A percentile compares a stretch with the other conserved stretches of the same genome.
Evolutionary conservation across 2,329 filamentous ascomycete species (phyloP).

Genomic region (Apiospora aurea): DNA sequence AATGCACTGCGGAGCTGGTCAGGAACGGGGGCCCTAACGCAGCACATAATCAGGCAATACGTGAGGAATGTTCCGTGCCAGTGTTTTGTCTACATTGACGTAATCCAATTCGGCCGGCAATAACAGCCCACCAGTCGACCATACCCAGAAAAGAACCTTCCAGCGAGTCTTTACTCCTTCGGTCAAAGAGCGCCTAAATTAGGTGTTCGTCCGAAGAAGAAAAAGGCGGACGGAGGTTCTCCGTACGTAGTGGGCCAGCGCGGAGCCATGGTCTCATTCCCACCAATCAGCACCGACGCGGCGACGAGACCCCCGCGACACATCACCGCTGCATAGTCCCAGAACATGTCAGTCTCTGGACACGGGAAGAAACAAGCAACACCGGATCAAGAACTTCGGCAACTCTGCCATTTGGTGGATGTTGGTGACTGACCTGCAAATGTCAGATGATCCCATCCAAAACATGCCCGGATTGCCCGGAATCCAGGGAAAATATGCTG

Average conservation of each 20-base stretch:
- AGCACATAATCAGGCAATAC: neutral
- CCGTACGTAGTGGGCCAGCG: neutral
- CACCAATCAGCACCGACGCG: conserved; percentile 19
- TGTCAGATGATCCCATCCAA: too few species aligned
- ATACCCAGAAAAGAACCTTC: neutral
- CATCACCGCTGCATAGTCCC: conserved; percentile 11
- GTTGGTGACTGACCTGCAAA: neutral
- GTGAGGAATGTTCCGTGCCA: neutral
- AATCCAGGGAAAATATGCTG: neutral
- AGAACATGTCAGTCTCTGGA: neutral
- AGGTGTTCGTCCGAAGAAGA: neutral
- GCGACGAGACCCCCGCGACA: conserved; percentile 12
- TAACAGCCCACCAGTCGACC: neutral
- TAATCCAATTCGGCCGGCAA: neutral
- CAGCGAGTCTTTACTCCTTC: neutral
- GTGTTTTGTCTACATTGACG: neutral
- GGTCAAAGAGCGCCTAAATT: neutral
- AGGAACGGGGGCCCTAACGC: neutral
- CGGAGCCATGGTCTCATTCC: neutral
- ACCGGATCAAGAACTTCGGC: neutral
- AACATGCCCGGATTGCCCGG: neutral
- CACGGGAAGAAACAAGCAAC: neutral
- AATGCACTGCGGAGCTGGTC: neutral
- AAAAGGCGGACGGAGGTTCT: neutral
- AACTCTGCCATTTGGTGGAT: neutral